Percentiles rank a stretch among this genome's conserved stretches.
phyloP scores from a whole-genome alignment of 2,329 filamentous ascomycete genomes.

The Colletotrichum higginsianum region DNA sequence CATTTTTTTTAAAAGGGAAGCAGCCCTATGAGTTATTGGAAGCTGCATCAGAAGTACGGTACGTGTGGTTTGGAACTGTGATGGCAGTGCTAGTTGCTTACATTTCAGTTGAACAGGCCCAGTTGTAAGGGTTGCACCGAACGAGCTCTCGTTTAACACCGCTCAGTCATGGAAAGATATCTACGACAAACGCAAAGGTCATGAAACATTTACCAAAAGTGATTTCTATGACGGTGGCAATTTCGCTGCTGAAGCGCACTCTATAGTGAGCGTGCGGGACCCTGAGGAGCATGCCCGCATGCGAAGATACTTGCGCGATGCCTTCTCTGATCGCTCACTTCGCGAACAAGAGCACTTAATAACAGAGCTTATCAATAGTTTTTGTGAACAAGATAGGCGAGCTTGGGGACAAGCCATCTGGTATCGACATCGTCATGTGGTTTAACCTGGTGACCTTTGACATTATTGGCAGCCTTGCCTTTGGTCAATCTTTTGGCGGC shows the following conservation, averaged over 20 bases:
- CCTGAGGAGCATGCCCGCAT: background rate
- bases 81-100: too few relatives aligned
- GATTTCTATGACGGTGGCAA: background rate
- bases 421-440: background rate
- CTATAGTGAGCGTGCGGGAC: background rate
- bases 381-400: background rate
- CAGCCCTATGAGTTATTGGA: too few relatives aligned
- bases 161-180: background rate
- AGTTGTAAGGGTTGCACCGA: background rate
- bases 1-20: too few relatives aligned
- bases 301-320: background rate
- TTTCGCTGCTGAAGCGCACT: background rate
- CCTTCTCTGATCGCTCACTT: background rate
- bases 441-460: background rate
- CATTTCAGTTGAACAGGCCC: background rate
- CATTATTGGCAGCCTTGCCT: background rate
- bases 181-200: background rate
- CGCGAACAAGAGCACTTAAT: background rate
- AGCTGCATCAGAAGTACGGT: too few relatives aligned
- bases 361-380: background rate
- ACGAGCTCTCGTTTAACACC: background rate
- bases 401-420: background rate
- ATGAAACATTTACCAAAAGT: background rate
- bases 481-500: background rate
- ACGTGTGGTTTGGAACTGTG: too few relatives aligned